These are phyloP conservation scores for Phoma sp. DNA, from an alignment of 2,329 filamentous ascomycete species.

Conservation along the genomic window DNA sequence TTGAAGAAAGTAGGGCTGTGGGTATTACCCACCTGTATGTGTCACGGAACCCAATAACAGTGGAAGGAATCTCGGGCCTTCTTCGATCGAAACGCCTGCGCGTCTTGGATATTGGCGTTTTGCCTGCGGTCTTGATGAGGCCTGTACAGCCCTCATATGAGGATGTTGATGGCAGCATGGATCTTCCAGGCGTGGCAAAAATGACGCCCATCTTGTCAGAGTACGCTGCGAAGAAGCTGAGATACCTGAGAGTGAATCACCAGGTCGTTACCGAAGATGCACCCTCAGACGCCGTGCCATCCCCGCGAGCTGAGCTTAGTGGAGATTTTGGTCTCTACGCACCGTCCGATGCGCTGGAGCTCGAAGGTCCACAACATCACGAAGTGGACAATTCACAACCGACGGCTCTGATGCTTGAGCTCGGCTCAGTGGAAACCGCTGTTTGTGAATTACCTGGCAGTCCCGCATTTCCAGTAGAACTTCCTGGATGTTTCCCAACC, in stretches of 20 bases:
- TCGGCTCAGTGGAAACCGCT: constrained; percentile 25
- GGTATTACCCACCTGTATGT: constrained; percentile 68
- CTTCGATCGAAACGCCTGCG: constrained; percentile 59
- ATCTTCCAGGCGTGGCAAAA: constrained; percentile 59
- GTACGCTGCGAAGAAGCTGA: constrained; percentile 55
- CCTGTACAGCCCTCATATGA: constrained; percentile 31
- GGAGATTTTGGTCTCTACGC: constrained; percentile 28
- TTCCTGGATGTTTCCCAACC: constrained; percentile 31
- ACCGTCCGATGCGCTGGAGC: constrained; percentile 34
- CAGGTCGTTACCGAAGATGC: constrained; percentile 57
- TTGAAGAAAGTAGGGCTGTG: constrained; percentile 60
- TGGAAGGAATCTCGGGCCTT: constrained; percentile 61
- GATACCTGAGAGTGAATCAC: constrained; percentile 63
- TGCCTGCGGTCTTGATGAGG: constrained; percentile 38
- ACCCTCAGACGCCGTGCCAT: constrained; percentile 19
- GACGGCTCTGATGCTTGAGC: constrained; percentile 23
- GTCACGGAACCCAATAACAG: constrained; percentile 61
- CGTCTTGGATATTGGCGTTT: constrained; percentile 61
- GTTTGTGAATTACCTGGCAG: constrained; percentile 41
- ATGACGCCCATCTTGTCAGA: constrained; percentile 58
- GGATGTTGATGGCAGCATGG: constrained; percentile 30
- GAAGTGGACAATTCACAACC: constrained; percentile 32
- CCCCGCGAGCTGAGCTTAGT: constrained; percentile 35
- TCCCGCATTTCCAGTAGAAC: constrained; percentile 28
- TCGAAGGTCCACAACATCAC: constrained; percentile 25